Percentiles rank a stretch among this genome's conserved stretches.
Evolutionary conservation across 345 rosid genomes (phyloP).

Genomic region (Melaleuca alternifolia): DNA sequence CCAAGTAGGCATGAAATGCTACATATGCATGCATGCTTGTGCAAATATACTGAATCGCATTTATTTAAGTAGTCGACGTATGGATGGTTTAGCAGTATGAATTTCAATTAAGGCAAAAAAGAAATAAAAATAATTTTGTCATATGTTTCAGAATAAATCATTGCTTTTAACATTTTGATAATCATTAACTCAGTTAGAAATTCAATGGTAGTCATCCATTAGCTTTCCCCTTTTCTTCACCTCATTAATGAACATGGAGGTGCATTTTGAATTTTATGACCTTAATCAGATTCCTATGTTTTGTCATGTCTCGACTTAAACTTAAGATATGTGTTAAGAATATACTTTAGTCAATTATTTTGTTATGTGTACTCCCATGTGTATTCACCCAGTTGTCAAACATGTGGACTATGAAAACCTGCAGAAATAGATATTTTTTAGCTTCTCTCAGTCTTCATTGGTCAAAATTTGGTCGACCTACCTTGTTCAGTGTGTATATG

Average conservation of each 20-base stretch:
- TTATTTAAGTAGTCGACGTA: background rate
- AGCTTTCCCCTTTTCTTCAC: background rate
- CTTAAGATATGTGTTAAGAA: background rate
- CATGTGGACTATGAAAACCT: background rate
- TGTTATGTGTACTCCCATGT: background rate
- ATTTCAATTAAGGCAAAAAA: background rate
- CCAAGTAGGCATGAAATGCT: background rate
- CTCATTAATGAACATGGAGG: background rate
- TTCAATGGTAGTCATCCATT: background rate
- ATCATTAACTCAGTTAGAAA: background rate
- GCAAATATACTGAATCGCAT: background rate
- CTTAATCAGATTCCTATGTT: background rate
- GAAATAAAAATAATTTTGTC: background rate
- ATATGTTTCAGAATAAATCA: background rate
- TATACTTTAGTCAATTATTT: background rate
- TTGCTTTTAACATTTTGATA: background rate
- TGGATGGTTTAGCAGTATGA: background rate
- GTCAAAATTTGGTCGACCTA: background rate
- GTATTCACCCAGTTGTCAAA: background rate
- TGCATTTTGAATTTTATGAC: background rate
- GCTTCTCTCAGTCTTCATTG: background rate
- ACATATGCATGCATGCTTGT: background rate
- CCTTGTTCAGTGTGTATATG: background rate
- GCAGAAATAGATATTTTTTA: background rate
- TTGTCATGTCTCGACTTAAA: background rate